Evolutionary conservation across 2,329 filamentous ascomycete species (phyloP), one percentile per base, ranked within the genome.

Genomic region (Trichoderma sp.): DNA sequence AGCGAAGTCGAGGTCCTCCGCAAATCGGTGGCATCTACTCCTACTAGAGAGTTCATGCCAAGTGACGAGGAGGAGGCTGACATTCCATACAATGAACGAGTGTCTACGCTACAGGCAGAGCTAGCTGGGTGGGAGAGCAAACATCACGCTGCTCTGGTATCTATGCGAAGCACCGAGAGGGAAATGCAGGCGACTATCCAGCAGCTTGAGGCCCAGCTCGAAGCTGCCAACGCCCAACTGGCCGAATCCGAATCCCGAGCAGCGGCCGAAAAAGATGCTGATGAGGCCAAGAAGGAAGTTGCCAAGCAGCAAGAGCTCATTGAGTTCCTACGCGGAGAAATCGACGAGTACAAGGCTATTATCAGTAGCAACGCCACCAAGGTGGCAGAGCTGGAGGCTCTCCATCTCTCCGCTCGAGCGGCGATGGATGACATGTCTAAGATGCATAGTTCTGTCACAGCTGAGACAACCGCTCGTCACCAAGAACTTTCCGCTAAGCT

Each of bases 271-370:
- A 72, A 70, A 19, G 53, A 68, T 13, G 39, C 56, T 9, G 68
- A 52, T 19, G 60, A 25, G 17, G 58, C 48, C 22, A 79, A 81
- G 2, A 77, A 86, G 27, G 80, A 84, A 1, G 64, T 70, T 34
- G 79, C 78, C 65, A 84, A 86, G 74, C 88, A 92, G 69, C 81
- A 89, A 68, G 83, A 86, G 39, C 80, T 89, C 57, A 80, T 92
- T 37, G 80, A 83, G 39, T 83, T 83, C 53, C 80, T 97, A 50
- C 90, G 91, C 70, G 84, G 80, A 68, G 90, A 97, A 76, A 90
- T 97, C 64, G 89, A 94, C 61, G 89, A 93, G 75, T 93, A 97
- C 80, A 94, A 92, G 80, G 81, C 85, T 4, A 87, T 91, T 42
- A 90, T 96, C 73, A 85, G 86, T 70, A 84, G 82, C 71, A 92